phyloP scores from a whole-genome alignment of 2,329 filamentous ascomycete species.

The Aspergillus sp. region DNA sequence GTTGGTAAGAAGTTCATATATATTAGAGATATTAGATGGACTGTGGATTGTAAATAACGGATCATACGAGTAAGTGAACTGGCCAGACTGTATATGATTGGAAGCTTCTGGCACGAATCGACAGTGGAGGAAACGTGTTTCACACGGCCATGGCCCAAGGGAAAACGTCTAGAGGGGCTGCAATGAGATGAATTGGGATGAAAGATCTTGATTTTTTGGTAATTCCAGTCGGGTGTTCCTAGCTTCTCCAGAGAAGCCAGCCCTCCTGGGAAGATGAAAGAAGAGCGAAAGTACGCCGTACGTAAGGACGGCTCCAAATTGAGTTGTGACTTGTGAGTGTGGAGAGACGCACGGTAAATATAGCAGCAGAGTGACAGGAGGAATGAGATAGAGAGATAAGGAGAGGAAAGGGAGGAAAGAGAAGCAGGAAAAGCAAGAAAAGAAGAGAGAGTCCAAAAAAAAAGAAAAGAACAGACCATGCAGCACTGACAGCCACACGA shows the following conservation, averaged over 20 bases:
- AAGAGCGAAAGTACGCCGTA: neutral
- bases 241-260: neutral
- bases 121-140: neutral
- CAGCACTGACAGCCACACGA: too few relatives aligned
- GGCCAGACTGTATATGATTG: neutral
- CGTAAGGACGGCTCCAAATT: too few relatives aligned
- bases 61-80: too few relatives aligned
- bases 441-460: conserved; percentile 3
- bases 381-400: neutral
- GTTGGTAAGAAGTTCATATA: too few relatives aligned
- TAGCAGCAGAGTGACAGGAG: neutral
- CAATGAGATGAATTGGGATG: too few relatives aligned
- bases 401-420: conserved; percentile 4
- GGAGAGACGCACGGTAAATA: neutral
- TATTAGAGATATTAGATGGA: too few relatives aligned
- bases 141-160: too few relatives aligned
- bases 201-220: too few relatives aligned
- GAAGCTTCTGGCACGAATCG: neutral
- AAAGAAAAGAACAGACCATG: neutral
- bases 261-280: neutral
- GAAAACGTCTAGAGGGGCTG: too few relatives aligned
- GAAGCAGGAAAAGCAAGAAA: conserved; percentile 5
- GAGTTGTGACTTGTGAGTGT: neutral
- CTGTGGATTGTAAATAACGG: too few relatives aligned
- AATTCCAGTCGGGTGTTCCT: too few relatives aligned